phyloP scores from a whole-genome alignment of 208 protist genomes.

The Trichomonas gallinae region DNA sequence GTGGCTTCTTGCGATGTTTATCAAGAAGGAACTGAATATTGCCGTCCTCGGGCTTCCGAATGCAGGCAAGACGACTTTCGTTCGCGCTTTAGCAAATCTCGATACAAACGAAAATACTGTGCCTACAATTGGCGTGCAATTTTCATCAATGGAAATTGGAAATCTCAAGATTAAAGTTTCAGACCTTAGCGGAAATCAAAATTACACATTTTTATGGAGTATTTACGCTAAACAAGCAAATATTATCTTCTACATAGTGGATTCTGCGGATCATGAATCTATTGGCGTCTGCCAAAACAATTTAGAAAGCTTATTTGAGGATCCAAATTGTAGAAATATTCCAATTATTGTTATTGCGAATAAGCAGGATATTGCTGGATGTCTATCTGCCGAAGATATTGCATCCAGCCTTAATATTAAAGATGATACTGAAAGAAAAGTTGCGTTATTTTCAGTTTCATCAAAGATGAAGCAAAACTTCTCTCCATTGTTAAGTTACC shows the following conservation, averaged over 20 bases:
- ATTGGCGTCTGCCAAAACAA: neutral
- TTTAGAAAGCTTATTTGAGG: neutral
- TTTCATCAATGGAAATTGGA: neutral
- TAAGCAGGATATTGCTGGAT: neutral
- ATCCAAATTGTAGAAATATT: neutral
- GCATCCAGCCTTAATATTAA: neutral
- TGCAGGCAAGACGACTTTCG: neutral
- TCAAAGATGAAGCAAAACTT: neutral
- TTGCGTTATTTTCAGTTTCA: neutral
- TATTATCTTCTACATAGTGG: neutral
- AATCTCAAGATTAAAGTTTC: neutral
- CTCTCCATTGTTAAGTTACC: neutral
- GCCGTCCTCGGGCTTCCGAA: neutral
- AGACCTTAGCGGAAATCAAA: neutral
- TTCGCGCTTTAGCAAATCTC: neutral
- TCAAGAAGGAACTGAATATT: neutral
- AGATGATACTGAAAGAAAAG: neutral
- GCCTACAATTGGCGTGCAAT: neutral
- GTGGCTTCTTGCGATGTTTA: neutral
- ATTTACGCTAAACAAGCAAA: neutral
- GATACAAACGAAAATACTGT: neutral
- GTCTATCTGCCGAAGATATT: neutral
- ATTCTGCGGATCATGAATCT: neutral
- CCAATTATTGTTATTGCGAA: neutral
- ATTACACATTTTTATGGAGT: neutral